phyloP scores from a whole-genome alignment of 2,329 filamentous ascomycete genomes.

The Fusarium hostae region DNA sequence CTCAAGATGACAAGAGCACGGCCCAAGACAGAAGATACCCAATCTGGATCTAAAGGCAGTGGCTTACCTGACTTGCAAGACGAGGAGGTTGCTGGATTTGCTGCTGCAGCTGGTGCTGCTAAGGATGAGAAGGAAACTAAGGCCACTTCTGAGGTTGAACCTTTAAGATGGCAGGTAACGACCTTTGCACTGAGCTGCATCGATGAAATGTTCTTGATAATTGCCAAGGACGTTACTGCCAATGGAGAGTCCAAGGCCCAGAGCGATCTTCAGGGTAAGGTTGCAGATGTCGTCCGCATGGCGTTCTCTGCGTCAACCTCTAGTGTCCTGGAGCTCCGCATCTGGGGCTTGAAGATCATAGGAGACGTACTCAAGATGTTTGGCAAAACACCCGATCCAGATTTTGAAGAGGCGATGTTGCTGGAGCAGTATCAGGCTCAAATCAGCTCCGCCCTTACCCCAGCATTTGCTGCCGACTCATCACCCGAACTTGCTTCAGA shows the following conservation, averaged over 20 bases:
- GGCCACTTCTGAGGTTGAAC: conserved; percentile 76
- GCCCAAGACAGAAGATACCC: conserved; percentile 62
- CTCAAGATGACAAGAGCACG: conserved; percentile 87
- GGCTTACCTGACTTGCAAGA: conserved; percentile 85
- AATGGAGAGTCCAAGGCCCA: conserved; percentile 84
- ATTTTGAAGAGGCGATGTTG: conserved; percentile 96
- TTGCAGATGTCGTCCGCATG: conserved; percentile 95
- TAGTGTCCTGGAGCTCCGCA: conserved; percentile 86
- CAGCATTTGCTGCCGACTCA: conserved; percentile 94
- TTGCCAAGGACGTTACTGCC: conserved; percentile 80
- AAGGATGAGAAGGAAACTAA: conserved; percentile 66
- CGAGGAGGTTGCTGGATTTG: conserved; percentile 96
- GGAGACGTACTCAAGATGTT: conserved; percentile 96
- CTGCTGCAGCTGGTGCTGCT: conserved; percentile 72
- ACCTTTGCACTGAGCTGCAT: conserved; percentile 94
- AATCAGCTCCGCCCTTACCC: conserved; percentile 95
- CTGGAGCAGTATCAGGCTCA: conserved; percentile 98
- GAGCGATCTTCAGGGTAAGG: conserved; percentile 79
- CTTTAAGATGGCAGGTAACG: conserved; percentile 93
- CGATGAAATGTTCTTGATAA: conserved; percentile 81
- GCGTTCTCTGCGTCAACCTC: conserved; percentile 98
- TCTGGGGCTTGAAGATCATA: conserved; percentile 93
- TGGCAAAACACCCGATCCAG: conserved; percentile 92
- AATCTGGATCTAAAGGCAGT: conserved; percentile 57
- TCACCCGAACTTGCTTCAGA: conserved; percentile 95